These are phyloP conservation scores for Arctium minus DNA, from an alignment of 129 eudicot species.

Conservation along the genomic window DNA sequence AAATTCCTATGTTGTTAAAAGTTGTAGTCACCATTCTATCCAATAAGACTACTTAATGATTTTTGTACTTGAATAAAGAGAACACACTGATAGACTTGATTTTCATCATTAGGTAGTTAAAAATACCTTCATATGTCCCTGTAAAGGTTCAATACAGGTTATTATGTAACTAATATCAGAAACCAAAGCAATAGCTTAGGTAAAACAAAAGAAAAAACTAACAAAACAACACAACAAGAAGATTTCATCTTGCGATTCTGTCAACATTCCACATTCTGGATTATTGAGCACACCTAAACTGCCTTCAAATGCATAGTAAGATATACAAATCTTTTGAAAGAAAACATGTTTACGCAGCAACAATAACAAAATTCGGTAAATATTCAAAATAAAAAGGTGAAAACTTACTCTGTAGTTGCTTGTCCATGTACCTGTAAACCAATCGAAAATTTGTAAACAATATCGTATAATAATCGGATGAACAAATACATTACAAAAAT, in stretches of 20 bases:
- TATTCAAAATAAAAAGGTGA: neutral
- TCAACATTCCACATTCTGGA: neutral
- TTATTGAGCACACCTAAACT: neutral
- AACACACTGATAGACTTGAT: neutral
- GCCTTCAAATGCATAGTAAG: neutral
- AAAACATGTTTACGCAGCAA: neutral
- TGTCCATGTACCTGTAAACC: slow-evolving; percentile 32
- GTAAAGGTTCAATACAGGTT: too few species aligned
- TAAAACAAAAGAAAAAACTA: neutral
- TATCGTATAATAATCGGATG: neutral
- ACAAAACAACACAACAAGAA: neutral
- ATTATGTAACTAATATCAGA: neutral
- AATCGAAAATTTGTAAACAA: neutral
- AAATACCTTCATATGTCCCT: neutral
- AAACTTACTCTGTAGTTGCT: slow-evolving; percentile 31
- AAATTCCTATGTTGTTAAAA: neutral
- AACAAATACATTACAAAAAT: neutral
- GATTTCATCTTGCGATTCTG: neutral
- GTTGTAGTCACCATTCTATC: neutral
- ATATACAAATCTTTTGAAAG: neutral
- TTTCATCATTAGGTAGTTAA: neutral
- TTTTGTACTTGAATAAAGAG: neutral
- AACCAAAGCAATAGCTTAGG: neutral
- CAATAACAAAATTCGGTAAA: neutral
- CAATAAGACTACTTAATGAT: neutral